These are phyloP conservation scores for Trichoderma polysporum DNA, from an alignment of 2,329 filamentous ascomycete species.

Conservation along the genomic window DNA sequence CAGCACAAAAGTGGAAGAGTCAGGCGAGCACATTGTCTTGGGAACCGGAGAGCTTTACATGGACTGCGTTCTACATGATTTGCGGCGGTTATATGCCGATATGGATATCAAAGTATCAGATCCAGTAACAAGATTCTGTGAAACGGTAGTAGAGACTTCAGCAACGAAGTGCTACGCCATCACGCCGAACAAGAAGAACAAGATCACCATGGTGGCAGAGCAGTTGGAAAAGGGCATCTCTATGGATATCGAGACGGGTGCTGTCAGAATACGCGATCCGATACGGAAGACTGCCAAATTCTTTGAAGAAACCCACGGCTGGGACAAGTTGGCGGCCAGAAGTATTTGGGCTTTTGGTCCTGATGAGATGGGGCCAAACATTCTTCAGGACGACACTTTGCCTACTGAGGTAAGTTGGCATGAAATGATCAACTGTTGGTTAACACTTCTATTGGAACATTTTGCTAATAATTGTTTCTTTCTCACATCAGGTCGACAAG, in stretches of 20 bases:
- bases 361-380: constrained; percentile 91
- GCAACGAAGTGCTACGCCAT: constrained; percentile 97
- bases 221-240: constrained; percentile 93
- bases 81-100: constrained; percentile 89
- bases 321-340: constrained; percentile 89
- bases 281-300: constrained; percentile 92
- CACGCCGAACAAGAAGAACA: constrained; percentile 99
- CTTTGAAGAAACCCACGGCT: constrained; percentile 95
- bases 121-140: constrained; percentile 94
- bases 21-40: constrained; percentile 90
- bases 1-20: constrained; percentile 96
- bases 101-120: constrained; percentile 99
- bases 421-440: not conserved
- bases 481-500: constrained; percentile 69
- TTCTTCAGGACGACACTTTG: constrained; percentile 93
- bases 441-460: not conserved
- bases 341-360: constrained; percentile 99
- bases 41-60: constrained; percentile 99
- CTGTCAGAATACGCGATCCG: constrained; percentile 88
- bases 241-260: constrained; percentile 87
- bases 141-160: constrained; percentile 95
- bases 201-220: constrained; percentile 97
- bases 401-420: constrained; percentile 68
- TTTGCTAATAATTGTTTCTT: constrained; percentile 6
- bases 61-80: constrained; percentile 96